Base-by-base conservation (phyloP, 148 eudicot species). In the Rhododendron mucronatum region DNA sequence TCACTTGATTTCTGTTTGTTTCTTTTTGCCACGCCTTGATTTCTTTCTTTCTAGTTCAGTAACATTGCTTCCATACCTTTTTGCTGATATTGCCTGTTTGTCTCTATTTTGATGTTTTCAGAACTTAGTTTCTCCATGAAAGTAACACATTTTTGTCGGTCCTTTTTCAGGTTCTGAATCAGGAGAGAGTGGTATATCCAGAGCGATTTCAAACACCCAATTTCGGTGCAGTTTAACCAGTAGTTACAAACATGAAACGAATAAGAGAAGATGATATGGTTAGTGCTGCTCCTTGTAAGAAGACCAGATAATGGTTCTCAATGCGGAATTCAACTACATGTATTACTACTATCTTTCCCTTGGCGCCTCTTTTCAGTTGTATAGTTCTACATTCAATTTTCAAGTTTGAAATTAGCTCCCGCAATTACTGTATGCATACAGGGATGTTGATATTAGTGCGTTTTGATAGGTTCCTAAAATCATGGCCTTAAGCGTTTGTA, bases 241-340 rank as follows among this genome's bases (percentile, higher is more conserved):
- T 44, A 87, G 50, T 47, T 47, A 81, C 76, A 88, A 88, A 61
- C 82, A 39, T 82, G 86, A 92, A 94, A 77, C 88, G 93, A 84
- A 81, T 23, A 85, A 87, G 93, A 83, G 94, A 87, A 57, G 93
- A 90, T n/a, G 92, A 90, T 33, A 83, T 88, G 47, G 44, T 86
- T 82, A 82, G 80, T 9, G 73, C 88, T 78, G 61, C 90, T 76
- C 69, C 90, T 84, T 78, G 83, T 76, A 92, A 94, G 85, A 91
- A 85, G 88, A 71, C 86, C 26, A 28, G 13, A 69, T 69, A 0
- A 41, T 41, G 33, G 75, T 28, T 69, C 16, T 30, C 76, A 1
- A 35, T 13, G 76, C 8, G 6, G 80, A 76, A 39, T 76, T 50
- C 80, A 76, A 76, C 48, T 18, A 8, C 4, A 12, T 5, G 16